Evolutionary conservation across 2,329 filamentous ascomycete species (phyloP).

Genomic region (Corynespora cassiicola): DNA sequence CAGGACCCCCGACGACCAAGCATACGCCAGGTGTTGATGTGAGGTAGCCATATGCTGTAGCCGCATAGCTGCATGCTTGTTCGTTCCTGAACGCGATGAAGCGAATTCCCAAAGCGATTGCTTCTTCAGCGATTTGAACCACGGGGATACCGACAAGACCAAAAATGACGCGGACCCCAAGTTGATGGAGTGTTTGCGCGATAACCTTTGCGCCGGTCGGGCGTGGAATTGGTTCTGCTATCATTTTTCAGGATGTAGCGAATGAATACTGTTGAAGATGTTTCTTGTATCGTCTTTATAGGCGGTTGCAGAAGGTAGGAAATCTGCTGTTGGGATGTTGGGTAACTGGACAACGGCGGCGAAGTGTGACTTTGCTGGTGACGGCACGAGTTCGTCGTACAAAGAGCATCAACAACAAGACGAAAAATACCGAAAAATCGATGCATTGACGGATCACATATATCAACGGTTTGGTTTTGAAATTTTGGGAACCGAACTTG

Average conservation of each 20-base stretch:
- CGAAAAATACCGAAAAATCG: not conserved
- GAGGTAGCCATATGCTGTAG: slow-evolving; percentile 65
- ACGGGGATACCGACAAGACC: slow-evolving; percentile 63
- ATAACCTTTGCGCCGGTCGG: slow-evolving; percentile 36
- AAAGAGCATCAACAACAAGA: slow-evolving; percentile 1
- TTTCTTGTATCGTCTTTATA: too few relatives aligned
- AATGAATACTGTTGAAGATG: not conserved
- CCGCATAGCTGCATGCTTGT: slow-evolving; percentile 65
- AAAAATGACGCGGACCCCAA: slow-evolving; percentile 60
- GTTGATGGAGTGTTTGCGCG: slow-evolving; percentile 55
- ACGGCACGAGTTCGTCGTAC: not conserved
- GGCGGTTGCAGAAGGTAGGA: too few relatives aligned
- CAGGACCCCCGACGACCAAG: slow-evolving; percentile 65
- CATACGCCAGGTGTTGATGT: slow-evolving; percentile 63
- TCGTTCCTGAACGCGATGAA: slow-evolving; percentile 67
- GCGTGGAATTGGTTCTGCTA: slow-evolving; percentile 1
- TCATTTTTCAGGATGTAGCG: slow-evolving; percentile 1
- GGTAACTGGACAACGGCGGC: too few relatives aligned
- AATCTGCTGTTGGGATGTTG: too few relatives aligned
- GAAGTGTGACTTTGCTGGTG: too few relatives aligned
- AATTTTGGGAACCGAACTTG: too few relatives aligned
- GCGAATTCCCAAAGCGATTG: slow-evolving; percentile 62
- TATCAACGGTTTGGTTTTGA: too few relatives aligned
- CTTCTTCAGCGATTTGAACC: slow-evolving; percentile 64
- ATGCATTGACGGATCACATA: too few relatives aligned